Evolutionary conservation across 2,329 filamentous ascomycete species (phyloP), one percentile per base, ranked within the genome.

Genomic region (Penicillium paneum): DNA sequence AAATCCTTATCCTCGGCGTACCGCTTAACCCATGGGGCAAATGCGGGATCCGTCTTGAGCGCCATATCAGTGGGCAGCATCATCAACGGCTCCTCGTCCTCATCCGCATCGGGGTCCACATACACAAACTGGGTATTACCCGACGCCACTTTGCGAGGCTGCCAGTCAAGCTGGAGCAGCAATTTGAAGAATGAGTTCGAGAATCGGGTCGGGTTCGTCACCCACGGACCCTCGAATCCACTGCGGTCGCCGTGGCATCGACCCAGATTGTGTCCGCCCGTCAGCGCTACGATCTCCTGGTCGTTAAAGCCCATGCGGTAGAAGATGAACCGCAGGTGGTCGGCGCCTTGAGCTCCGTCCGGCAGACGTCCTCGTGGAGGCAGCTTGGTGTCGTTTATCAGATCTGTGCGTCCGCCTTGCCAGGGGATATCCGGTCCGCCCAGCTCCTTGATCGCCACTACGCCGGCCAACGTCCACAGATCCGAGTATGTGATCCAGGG

Each of bases 41-140:
- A 87, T 6, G 60, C 65, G 3, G 74, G 67, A 59, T 87, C 84
- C 1, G 76, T 73, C 4, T 80, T 70, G 36, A 87, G 73, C 5
- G 83, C 79, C 64, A 87, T 79, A 65, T 87, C 84, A 2, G 83
- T 85, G 0, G 84, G 84, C 65, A 87, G 66, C 84, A 87, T 87
- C 84, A 87, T 87, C 39, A 87, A 71, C 52, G 81, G 80, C 54
- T 80, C 79, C 41, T 79, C 78, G 36, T 66, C 67, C 61, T 75
- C 74, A 50, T 72, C 71, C 19, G 68, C 65, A 60, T 85, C 81
- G 43, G 83, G 81, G 57, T 85, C 83, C 44, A 79, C 78, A 62
- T 83, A 83, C 41, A 81, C 79, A 66, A 83, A 87, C 71, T 86
- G 83, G 51, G 75, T 71, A 17, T 82, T 65, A 0, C 82, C 82